Percentiles rank a stretch among this genome's conserved stretches.
Conservation (phyloP, 78 protist species). For the Dictyostelium citrinum region DNA sequence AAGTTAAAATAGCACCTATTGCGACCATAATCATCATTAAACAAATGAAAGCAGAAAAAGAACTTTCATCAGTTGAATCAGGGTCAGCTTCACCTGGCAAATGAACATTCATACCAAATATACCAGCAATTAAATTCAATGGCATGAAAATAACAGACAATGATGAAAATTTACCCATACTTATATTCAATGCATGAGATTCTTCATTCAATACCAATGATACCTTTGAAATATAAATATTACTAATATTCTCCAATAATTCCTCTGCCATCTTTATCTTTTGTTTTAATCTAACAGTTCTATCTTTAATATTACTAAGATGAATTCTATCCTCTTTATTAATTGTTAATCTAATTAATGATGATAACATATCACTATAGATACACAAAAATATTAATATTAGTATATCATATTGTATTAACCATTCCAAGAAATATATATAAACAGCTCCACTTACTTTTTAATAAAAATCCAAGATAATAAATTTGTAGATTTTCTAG, state of each 20-base stretch:
- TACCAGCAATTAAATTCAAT: slow-evolving; percentile 14
- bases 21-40: background rate
- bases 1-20: background rate
- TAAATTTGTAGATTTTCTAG: slow-evolving; percentile 41
- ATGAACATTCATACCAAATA: slow-evolving; percentile 51
- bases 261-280: slow-evolving; percentile 48
- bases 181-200: slow-evolving; percentile 43
- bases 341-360: slow-evolving; percentile 26
- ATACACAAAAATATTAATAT: background rate
- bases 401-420: too few relatives aligned
- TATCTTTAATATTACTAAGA: slow-evolving; percentile 48
- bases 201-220: slow-evolving; percentile 54
- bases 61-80: background rate
- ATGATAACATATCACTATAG: slow-evolving; percentile 46
- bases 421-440: too few relatives aligned
- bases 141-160: slow-evolving; percentile 59
- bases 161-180: slow-evolving; percentile 17
- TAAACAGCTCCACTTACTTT: too few relatives aligned
- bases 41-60: background rate
- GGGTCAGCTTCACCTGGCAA: slow-evolving; percentile 10
- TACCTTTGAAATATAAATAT: slow-evolving; percentile 39
- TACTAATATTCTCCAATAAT: slow-evolving; percentile 40
- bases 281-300: slow-evolving; percentile 26
- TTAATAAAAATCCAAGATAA: slow-evolving; percentile 48
- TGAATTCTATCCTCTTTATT: slow-evolving; percentile 14